phyloP scores from a whole-genome alignment of 2,329 filamentous ascomycete genomes.

The Arthroderma uncinatum region DNA sequence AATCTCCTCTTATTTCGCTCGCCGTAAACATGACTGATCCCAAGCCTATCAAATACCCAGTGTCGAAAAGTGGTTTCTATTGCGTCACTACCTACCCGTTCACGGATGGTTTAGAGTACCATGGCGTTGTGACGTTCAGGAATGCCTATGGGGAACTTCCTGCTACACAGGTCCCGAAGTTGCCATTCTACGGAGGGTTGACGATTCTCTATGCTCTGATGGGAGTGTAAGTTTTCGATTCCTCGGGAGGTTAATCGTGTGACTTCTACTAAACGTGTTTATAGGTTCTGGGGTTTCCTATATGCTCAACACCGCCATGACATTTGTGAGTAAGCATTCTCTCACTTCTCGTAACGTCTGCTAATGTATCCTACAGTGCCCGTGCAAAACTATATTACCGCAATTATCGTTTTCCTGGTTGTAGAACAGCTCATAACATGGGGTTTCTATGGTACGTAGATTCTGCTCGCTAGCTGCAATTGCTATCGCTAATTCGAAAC shows the following conservation, averaged over 20 bases:
- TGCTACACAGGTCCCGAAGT: constrained; percentile 88
- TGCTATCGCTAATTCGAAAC: constrained; percentile 25
- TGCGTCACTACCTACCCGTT: constrained; percentile 73
- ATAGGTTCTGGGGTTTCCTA: constrained; percentile 78
- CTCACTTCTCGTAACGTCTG: neutral
- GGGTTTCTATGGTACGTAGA: constrained; percentile 75
- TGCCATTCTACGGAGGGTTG: constrained; percentile 92
- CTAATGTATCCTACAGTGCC: constrained; percentile 50
- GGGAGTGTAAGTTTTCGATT: constrained; percentile 44
- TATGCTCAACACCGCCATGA: constrained; percentile 91
- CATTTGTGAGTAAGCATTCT: constrained; percentile 50
- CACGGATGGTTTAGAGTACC: constrained; percentile 53
- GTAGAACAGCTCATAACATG: constrained; percentile 97
- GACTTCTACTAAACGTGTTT: neutral
- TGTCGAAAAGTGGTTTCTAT: constrained; percentile 90
- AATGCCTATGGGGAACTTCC: constrained; percentile 95
- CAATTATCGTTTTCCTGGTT: constrained; percentile 86
- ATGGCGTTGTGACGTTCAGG: constrained; percentile 75
- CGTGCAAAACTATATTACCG: constrained; percentile 98
- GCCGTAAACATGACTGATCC: constrained; percentile 72
- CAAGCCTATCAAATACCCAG: constrained; percentile 61
- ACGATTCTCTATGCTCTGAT: constrained; percentile 89
- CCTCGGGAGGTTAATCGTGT: neutral
- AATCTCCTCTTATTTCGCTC: constrained; percentile 62
- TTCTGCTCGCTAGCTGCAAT: neutral